Conservation (phyloP, 345 rosid genomes). For the Ceriops tagal region DNA sequence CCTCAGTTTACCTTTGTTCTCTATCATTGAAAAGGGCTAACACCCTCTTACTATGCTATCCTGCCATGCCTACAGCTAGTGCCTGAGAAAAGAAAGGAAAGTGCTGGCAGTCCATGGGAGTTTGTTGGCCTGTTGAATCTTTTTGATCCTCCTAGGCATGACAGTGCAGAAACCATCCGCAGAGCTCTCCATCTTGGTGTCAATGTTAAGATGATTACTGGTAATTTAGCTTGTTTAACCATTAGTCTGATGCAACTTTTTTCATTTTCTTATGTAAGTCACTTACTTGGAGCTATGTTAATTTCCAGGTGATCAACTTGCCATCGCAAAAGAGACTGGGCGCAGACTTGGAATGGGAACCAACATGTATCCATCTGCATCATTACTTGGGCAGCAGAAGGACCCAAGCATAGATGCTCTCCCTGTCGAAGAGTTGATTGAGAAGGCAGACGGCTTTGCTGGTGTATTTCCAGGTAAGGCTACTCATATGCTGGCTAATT, state of each 20-base stretch:
- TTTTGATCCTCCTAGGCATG: conserved; percentile 60
- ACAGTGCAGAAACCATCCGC: conserved; percentile 58
- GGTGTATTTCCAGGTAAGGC: conserved; percentile 30
- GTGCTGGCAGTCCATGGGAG: conserved; percentile 30
- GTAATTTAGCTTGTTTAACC: conserved; percentile 6
- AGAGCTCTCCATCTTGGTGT: conserved; percentile 40
- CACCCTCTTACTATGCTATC: not conserved
- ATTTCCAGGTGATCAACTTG: conserved; percentile 30
- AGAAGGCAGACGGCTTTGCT: conserved; percentile 33
- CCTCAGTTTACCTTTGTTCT: not conserved
- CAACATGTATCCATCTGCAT: conserved; percentile 29
- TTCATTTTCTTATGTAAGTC: not conserved
- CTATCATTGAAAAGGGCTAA: not conserved
- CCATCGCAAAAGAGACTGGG: conserved; percentile 31
- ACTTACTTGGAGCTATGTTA: not conserved
- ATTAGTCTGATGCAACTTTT: not conserved
- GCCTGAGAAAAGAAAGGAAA: conserved; percentile 29
- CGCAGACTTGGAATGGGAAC: conserved; percentile 35
- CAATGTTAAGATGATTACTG: conserved; percentile 33
- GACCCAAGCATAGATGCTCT: conserved; percentile 23
- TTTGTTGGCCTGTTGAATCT: conserved; percentile 43
- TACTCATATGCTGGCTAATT: not conserved
- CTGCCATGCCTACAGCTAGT: conserved; percentile 15
- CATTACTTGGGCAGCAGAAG: conserved; percentile 26
- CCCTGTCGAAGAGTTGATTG: conserved; percentile 31